Base-by-base conservation (phyloP, 2,329 filamentous ascomycete species). In the Ascochyta pisi region DNA sequence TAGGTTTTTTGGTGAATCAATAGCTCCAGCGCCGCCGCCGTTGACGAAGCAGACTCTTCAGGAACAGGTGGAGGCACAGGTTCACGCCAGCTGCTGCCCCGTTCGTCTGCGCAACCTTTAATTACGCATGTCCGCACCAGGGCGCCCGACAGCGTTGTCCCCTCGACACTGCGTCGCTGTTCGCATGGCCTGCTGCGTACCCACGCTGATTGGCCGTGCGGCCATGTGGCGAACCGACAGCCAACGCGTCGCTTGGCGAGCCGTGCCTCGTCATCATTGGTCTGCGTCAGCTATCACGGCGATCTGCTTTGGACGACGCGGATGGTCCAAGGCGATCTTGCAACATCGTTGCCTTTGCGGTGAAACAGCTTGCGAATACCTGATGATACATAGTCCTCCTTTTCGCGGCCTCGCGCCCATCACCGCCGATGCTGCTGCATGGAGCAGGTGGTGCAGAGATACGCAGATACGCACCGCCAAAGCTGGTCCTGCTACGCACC, bases 311-410 rank as follows among this genome's bases (percentile, higher is more conserved):
- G 19, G 13, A 13, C 33, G 33, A 31, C 44, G 42, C 52, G 37
- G 35, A 24, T 22, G 45, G 39, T 45, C 38, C 45, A 23, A 52
- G 54, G 24, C 40, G 54, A 57, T 53, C 54, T 44, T 57, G 54
- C 35, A 57, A 57, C 44, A 57, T 57, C 44, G 54, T 49, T 57
- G 47, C 49, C 49, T 52, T 29, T 44, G 39, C 12, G 22, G 44
- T 57, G 39, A 53, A 41, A 57, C 44, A 45, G 54, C 44, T 57
- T 57, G 54, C 54, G 48, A 52, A 45, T 40, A 33, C 24, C n/a
- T 35, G 34, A 37, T 37, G 29, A 29, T 50, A 19, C 46, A 22
- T 12, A 31, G 5, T 22, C 9, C n/a, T 33, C 16, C 16, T 40
- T 3, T 8, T n/a, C 34, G 35, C 47, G 47, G 31, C 51, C 44